Evolutionary conservation across 2,329 filamentous ascomycete species (phyloP).

Genomic region (Gliomastix tumulicola): DNA sequence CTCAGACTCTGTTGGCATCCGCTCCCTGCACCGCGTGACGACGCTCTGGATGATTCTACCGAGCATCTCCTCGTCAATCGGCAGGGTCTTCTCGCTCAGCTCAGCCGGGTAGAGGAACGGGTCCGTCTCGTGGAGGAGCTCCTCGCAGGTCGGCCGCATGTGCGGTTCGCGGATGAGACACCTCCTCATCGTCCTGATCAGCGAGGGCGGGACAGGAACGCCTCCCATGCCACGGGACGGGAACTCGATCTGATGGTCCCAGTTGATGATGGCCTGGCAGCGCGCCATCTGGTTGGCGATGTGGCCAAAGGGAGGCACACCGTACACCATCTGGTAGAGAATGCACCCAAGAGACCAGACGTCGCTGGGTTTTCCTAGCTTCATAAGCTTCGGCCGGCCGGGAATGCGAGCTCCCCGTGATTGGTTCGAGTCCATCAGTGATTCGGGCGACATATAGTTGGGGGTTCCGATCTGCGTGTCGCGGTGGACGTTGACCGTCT

Average conservation of each 20-base stretch:
- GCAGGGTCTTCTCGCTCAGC: slow-evolving; percentile 44
- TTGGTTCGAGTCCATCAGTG: slow-evolving; percentile 79
- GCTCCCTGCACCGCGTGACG: slow-evolving; percentile 49
- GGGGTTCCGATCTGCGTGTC: slow-evolving; percentile 93
- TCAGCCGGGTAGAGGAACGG: slow-evolving; percentile 59
- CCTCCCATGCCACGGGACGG: slow-evolving; percentile 63
- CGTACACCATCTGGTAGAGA: slow-evolving; percentile 96
- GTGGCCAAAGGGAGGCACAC: slow-evolving; percentile 90
- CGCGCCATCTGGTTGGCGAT: slow-evolving; percentile 81
- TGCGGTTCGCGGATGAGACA: slow-evolving; percentile 58
- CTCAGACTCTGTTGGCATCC: slow-evolving; percentile 52
- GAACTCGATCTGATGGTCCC: slow-evolving; percentile 65
- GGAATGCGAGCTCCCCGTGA: slow-evolving; percentile 33
- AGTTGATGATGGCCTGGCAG: slow-evolving; percentile 82
- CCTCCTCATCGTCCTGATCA: slow-evolving; percentile 54
- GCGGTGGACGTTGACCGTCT: slow-evolving; percentile 95
- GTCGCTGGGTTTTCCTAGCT: slow-evolving; percentile 90
- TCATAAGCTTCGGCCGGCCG: slow-evolving; percentile 69
- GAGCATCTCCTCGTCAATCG: slow-evolving; percentile 56
- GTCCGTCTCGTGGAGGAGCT: slow-evolving; percentile 52
- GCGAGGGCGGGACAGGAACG: slow-evolving; percentile 47
- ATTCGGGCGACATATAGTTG: slow-evolving; percentile 98
- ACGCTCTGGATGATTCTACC: slow-evolving; percentile 57
- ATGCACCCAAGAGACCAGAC: slow-evolving; percentile 97
- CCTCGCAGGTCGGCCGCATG: slow-evolving; percentile 55